phyloP scores from a whole-genome alignment of 108 stramenopile species.

The Fragilaria crotonensis region DNA sequence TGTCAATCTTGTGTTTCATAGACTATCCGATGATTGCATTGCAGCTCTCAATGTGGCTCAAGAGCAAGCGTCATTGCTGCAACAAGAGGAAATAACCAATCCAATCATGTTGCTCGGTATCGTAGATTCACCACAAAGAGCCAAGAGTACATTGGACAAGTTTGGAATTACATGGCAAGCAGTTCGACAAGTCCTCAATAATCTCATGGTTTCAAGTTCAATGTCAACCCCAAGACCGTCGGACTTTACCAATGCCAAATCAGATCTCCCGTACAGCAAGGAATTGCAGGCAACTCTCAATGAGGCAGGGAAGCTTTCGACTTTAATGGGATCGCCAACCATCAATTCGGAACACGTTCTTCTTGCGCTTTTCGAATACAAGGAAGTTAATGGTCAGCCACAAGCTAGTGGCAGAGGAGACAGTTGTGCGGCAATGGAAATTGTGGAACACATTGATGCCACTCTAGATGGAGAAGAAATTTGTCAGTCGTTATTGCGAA shows the following conservation, averaged over 20 bases:
- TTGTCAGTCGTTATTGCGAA: slow-evolving; percentile 51
- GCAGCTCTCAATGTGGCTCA: slow-evolving; percentile 44
- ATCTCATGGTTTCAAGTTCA: no score
- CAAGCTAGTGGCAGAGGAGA: no score
- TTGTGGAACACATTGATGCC: slow-evolving; percentile 48
- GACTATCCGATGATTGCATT: slow-evolving; percentile 58
- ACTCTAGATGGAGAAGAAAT: slow-evolving; percentile 44
- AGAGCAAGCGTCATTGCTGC: slow-evolving; percentile 25
- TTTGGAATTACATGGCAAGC: slow-evolving; percentile 34
- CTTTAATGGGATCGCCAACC: slow-evolving; percentile 29
- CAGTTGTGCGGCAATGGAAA: no score
- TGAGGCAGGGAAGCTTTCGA: slow-evolving; percentile 28
- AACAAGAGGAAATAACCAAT: slow-evolving; percentile 19
- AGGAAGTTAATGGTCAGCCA: no score
- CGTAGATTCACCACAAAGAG: slow-evolving; percentile 38
- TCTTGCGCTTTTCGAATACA: slow-evolving; percentile 42
- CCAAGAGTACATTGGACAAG: slow-evolving; percentile 31
- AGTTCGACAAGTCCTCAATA: slow-evolving; percentile 12
- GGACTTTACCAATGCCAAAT: slow-evolving; percentile 29
- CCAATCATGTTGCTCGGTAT: slow-evolving; percentile 34
- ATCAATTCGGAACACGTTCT: slow-evolving; percentile 54
- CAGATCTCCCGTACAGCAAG: slow-evolving; percentile 41
- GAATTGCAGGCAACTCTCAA: slow-evolving; percentile 30
- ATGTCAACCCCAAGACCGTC: no score
- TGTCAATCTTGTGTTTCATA: slow-evolving; percentile 35